Base-by-base conservation (phyloP, 1,139 yeast genomes). In the Entelexis sorbosivorans region DNA sequence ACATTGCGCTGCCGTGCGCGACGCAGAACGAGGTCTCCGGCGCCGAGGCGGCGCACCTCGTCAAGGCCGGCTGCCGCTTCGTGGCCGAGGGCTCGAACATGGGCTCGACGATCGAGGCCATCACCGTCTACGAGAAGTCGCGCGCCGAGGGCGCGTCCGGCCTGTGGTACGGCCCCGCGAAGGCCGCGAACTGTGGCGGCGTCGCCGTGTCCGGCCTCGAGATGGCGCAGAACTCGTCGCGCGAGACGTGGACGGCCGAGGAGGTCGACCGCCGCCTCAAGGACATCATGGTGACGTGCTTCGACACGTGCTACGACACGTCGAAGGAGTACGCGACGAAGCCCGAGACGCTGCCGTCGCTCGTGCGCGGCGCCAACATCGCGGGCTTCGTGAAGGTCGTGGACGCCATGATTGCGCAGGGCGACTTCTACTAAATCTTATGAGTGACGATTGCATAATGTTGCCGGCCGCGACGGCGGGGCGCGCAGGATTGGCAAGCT, bases 151-250 rank as follows among this genome's bases (percentile, higher is more conserved):
- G 73, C 55, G 58, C 66, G 59, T 7, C 39, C 14, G 47, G 48
- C 20, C 86, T 88, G 70, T 91, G 97, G 97, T 89, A 89, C 73
- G 97, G 95, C 64, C 96, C 96, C 69, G 97, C 97, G 73, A 91
- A 91, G 79, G 96, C 96, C 64, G 93, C 97, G 67, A 91, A 91
- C 81, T 84, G 94, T 75, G 97, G 97, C 75, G 98, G 97, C 81
- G 98, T 91, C 64, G 95, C 96, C 56, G 96, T 89, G 56, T 87
- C 96, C 58, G 97, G 97, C 69, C 79, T 91, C 63, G 98, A 91
- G 77, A 91, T 91, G 97, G 96, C 97, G 58, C 98, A 91, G 77
- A 91, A 91, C 85, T 87, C 96, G 56, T 93, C 83, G 70, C 85
- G 97, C 76, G 79, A 82, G 60, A 72, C 73, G 61, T 88, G 96